phyloP scores from a whole-genome alignment of 139 green algal genomes.

The Ettlia oleoabundans region DNA sequence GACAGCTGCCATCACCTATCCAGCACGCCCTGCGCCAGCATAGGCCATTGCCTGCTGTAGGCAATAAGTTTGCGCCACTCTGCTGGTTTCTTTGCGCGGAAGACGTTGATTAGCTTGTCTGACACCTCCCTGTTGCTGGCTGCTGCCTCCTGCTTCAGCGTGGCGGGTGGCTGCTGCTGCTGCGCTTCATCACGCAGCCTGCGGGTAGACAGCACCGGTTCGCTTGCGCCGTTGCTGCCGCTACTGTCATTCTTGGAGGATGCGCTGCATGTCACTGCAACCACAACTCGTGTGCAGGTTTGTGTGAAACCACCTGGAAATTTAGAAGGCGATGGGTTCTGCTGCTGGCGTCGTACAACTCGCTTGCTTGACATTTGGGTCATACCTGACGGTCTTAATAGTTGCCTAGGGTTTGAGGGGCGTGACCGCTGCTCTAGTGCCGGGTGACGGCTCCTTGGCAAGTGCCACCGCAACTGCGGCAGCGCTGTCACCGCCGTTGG shows the following conservation, averaged over 20 bases:
- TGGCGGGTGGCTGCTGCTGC: not conserved
- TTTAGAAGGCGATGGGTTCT: no score
- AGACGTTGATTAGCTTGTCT: slow-evolving; percentile 74
- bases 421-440: no score
- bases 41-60: slow-evolving; percentile 66
- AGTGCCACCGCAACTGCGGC: no score
- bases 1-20: slow-evolving; percentile 35
- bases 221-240: not conserved
- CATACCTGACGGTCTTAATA: no score
- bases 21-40: slow-evolving; percentile 55
- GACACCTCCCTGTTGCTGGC: slow-evolving; percentile 56
- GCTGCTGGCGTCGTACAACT: no score
- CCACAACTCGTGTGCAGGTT: not conserved
- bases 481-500: no score
- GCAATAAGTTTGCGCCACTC: slow-evolving; percentile 76
- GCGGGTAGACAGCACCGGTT: not conserved
- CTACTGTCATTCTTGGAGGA: not conserved
- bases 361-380: no score
- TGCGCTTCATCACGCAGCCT: not conserved
- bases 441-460: no score
- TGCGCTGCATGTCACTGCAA: not conserved
- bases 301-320: no score
- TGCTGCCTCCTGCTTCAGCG: slow-evolving; percentile 27
- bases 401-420: no score
- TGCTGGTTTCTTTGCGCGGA: slow-evolving; percentile 41